Evolutionary conservation across 768 basidiomycete species (phyloP).

Genomic region (Collybia sordida): DNA sequence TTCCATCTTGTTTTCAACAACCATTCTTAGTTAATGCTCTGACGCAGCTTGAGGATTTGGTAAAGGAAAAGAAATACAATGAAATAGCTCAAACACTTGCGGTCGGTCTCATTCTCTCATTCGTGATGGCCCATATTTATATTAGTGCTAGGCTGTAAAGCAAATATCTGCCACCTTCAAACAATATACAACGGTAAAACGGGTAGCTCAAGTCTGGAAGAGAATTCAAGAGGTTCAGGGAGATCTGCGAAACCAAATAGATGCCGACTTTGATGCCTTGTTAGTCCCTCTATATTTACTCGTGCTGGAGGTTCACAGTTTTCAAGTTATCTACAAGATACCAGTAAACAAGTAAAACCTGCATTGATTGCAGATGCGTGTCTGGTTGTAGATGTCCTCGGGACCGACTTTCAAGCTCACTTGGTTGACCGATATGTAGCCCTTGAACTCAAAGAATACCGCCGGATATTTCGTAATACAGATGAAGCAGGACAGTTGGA

Average conservation of each 20-base stretch:
- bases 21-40: conserved; percentile 68
- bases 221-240: conserved; percentile 82
- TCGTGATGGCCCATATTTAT: conserved; percentile 3
- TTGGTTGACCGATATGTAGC: conserved; percentile 88
- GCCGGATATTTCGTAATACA: conserved; percentile 88
- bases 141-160: conserved; percentile 68
- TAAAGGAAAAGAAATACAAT: conserved; percentile 75
- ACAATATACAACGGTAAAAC: conserved; percentile 71
- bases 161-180: conserved; percentile 83
- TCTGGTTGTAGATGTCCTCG: conserved; percentile 85
- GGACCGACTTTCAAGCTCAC: conserved; percentile 76
- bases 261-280: conserved; percentile 92
- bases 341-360: conserved; percentile 62
- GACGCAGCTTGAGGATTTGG: conserved; percentile 75
- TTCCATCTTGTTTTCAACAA: not conserved
- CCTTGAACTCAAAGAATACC: conserved; percentile 92
- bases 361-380: conserved; percentile 79
- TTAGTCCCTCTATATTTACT: conserved; percentile 39
- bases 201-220: conserved; percentile 75
- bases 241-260: conserved; percentile 77
- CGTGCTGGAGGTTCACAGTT: conserved; percentile 1
- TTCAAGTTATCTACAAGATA: conserved; percentile 77
- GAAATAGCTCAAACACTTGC: conserved; percentile 84
- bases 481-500: conserved; percentile 97
- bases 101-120: conserved; percentile 33